Conservation (phyloP, 2,329 filamentous ascomycete species). For the Xylaria sp. region DNA sequence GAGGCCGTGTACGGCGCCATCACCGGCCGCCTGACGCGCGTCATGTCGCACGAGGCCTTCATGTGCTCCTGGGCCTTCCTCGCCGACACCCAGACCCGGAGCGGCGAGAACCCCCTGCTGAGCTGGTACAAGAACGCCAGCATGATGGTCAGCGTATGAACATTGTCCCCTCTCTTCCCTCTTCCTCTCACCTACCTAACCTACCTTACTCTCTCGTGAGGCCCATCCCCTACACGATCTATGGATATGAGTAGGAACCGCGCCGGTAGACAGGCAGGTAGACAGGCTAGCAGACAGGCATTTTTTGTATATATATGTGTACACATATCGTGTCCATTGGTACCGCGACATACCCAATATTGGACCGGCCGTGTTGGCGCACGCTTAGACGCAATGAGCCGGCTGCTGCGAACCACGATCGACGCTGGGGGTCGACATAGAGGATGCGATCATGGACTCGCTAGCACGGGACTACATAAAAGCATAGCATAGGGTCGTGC, state of each 20-base stretch:
- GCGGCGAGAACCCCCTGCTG: slow-evolving; percentile 92
- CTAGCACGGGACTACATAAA: neutral
- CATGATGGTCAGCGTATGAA: slow-evolving; percentile 71
- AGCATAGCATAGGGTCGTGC: neutral
- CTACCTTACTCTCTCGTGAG: too few species aligned
- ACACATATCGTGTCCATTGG: neutral
- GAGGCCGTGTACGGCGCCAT: slow-evolving; percentile 93
- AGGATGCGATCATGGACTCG: neutral
- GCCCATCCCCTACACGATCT: too few species aligned
- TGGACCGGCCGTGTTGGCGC: too few species aligned
- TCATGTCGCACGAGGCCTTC: slow-evolving; percentile 90
- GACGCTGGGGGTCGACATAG: neutral
- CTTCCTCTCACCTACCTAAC: neutral
- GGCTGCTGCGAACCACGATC: neutral
- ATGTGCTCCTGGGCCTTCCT: slow-evolving; percentile 89
- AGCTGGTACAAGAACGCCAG: slow-evolving; percentile 96
- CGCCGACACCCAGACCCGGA: slow-evolving; percentile 87
- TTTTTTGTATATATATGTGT: neutral
- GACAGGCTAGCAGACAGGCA: too few species aligned
- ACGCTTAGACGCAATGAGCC: neutral
- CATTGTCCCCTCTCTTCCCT: neutral
- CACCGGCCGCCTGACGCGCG: slow-evolving; percentile 89
- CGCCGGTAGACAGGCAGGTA: too few species aligned
- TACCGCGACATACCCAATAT: neutral
- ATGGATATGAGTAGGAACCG: too few species aligned